phyloP scores from a whole-genome alignment of 2,329 filamentous ascomycete species.

The Rhinocladiella mackenziei region DNA sequence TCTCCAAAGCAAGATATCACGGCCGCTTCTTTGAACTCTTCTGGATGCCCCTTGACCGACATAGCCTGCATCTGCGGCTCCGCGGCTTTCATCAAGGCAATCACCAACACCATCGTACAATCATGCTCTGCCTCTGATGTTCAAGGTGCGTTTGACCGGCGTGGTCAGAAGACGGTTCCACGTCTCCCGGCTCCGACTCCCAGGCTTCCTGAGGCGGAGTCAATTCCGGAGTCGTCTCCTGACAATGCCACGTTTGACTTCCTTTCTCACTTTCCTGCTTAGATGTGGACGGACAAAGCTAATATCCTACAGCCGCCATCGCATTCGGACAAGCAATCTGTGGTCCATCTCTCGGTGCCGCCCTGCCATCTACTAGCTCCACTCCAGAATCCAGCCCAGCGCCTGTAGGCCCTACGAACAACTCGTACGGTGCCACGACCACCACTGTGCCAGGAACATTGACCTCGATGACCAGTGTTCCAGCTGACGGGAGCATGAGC shows the following conservation, averaged over 20 bases:
- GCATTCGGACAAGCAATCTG: slow-evolving; percentile 15
- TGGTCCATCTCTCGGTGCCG: slow-evolving; percentile 12
- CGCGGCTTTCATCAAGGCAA: slow-evolving; percentile 17
- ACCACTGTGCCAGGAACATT: slow-evolving; percentile 17
- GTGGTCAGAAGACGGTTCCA: not conserved
- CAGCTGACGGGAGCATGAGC: slow-evolving; percentile 5
- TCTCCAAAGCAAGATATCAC: slow-evolving; percentile 22
- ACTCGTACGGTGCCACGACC: slow-evolving; percentile 5
- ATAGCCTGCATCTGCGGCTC: slow-evolving; percentile 21
- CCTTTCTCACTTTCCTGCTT: no score
- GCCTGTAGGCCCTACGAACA: not conserved
- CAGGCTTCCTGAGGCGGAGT: no score
- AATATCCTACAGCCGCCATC: slow-evolving; percentile 13
- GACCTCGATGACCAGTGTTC: slow-evolving; percentile 16
- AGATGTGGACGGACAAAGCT: not conserved
- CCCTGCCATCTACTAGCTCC: no score
- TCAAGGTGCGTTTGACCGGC: slow-evolving; percentile 7
- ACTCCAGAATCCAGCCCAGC: not conserved
- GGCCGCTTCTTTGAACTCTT: slow-evolving; percentile 11
- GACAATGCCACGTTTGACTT: no score
- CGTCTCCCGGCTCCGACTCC: not conserved
- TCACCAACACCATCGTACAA: slow-evolving; percentile 18
- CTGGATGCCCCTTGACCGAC: slow-evolving; percentile 15
- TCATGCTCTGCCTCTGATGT: slow-evolving; percentile 17
- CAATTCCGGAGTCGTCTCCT: no score